phyloP scores from a whole-genome alignment of 108 stramenopile species.

The Skeletonema grethae region DNA sequence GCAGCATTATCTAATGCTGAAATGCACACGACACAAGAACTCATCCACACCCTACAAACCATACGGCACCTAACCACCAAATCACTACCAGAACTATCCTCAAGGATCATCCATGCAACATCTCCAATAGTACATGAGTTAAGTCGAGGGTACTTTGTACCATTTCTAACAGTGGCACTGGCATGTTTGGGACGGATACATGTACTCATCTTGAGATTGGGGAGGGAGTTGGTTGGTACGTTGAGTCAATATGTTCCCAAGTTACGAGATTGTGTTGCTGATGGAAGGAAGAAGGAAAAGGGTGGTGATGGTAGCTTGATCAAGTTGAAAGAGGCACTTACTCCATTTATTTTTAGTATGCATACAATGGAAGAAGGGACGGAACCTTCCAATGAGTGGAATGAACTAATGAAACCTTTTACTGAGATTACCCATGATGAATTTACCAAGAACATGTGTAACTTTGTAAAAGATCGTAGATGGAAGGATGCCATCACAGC shows the following conservation, averaged over 20 bases:
- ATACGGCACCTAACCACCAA: slow-evolving; percentile 13
- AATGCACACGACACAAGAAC: slow-evolving; percentile 6
- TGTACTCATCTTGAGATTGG: slow-evolving; percentile 24
- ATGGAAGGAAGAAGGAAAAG: not conserved
- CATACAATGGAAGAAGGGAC: not conserved
- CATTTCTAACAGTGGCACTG: slow-evolving; percentile 67
- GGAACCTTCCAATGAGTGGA: slow-evolving; percentile 6
- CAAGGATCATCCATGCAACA: slow-evolving; percentile 66
- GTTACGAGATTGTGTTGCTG: slow-evolving; percentile 3
- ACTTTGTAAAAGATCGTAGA: slow-evolving; percentile 17
- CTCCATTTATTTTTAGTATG: not conserved
- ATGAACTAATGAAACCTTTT: slow-evolving; percentile 25
- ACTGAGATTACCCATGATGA: slow-evolving; percentile 35
- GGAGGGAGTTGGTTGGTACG: slow-evolving; percentile 25
- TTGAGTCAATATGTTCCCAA: slow-evolving; percentile 23
- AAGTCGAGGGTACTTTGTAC: slow-evolving; percentile 75
- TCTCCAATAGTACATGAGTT: slow-evolving; percentile 57
- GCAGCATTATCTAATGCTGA: not conserved
- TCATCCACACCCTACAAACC: slow-evolving; percentile 5
- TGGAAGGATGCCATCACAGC: slow-evolving; percentile 22
- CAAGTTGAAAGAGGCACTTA: slow-evolving; percentile 10
- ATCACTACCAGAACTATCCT: slow-evolving; percentile 52
- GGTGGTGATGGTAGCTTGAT: not conserved
- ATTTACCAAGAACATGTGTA: slow-evolving; percentile 14
- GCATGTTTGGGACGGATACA: slow-evolving; percentile 41